These are phyloP conservation scores for Chenopodium formosanum DNA, from an alignment of 148 eudicot species.

Conservation along the genomic window DNA sequence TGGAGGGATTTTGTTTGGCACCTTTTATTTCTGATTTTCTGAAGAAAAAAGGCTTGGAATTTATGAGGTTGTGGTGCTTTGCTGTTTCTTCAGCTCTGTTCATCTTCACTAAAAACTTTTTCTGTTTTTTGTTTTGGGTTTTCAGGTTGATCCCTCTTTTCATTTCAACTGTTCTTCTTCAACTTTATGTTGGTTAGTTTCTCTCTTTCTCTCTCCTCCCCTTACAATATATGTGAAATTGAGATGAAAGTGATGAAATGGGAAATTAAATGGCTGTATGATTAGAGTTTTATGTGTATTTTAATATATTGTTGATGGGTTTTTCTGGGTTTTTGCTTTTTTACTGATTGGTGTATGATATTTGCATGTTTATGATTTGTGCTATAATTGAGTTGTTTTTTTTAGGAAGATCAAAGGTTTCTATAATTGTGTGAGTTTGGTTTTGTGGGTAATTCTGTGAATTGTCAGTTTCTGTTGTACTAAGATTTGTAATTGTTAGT, in stretches of 20 bases:
- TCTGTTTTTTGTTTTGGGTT: constrained; percentile 13
- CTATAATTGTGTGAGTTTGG: background rate
- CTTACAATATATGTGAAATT: no score
- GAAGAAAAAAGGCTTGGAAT: constrained; percentile 15
- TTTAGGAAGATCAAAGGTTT: constrained; percentile 10
- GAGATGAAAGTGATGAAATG: background rate
- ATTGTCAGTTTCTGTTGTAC: background rate
- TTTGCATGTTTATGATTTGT: constrained; percentile 23
- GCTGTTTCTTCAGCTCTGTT: constrained; percentile 30
- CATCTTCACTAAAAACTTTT: constrained; percentile 26
- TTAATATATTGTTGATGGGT: background rate
- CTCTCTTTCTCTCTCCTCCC: constrained; percentile 3
- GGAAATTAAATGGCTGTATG: background rate
- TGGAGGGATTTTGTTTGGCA: constrained; percentile 31
- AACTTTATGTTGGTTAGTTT: constrained; percentile 26
- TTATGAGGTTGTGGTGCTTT: constrained; percentile 54
- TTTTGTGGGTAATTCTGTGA: background rate
- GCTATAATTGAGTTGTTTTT: background rate
- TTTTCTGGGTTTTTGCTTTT: constrained; percentile 13
- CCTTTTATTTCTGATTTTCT: constrained; percentile 2
- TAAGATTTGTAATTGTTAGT: background rate
- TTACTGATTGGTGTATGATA: constrained; percentile 14
- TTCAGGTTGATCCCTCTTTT: constrained; percentile 32
- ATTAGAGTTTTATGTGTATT: background rate
- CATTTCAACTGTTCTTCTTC: background rate